Percentiles rank a stretch among this genome's conserved stretches.
phyloP scores from a whole-genome alignment of 2,329 filamentous ascomycete genomes.

The Cryoendolithus antarcticus region DNA sequence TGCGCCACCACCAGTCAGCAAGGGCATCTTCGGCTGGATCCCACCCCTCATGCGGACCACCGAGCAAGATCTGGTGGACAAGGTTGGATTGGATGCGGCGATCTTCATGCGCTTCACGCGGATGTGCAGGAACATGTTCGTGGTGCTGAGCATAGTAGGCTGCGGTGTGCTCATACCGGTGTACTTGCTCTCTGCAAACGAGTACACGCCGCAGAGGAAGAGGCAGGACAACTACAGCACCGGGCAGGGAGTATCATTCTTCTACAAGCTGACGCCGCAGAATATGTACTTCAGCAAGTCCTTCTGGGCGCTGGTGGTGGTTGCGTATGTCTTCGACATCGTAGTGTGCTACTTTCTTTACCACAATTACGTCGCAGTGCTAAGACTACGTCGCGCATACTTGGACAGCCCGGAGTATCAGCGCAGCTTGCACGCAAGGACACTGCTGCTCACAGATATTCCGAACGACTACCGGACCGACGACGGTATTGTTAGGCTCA shows the following conservation, averaged over 20 bases:
- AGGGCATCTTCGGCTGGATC: conserved; percentile 80
- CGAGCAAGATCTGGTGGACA: conserved; percentile 65
- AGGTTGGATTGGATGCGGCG: conserved; percentile 80
- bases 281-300: conserved; percentile 33
- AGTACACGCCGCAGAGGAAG: conserved; percentile 8
- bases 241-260: conserved; percentile 22
- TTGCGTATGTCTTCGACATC: conserved; percentile 56
- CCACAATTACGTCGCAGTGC: conserved; percentile 73
- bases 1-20: conserved; percentile 73
- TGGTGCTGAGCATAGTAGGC: conserved; percentile 58
- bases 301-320: conserved; percentile 48
- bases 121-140: conserved; percentile 89
- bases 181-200: conserved; percentile 37
- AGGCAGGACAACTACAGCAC: conserved; percentile 8
- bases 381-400: conserved; percentile 60
- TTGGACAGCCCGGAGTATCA: conserved; percentile 84
- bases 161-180: conserved; percentile 70
- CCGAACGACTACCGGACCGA: conserved; percentile 65
- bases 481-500: conserved; percentile 74
- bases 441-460: conserved; percentile 65
- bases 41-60: conserved; percentile 63
- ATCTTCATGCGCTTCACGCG: conserved; percentile 77
- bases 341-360: conserved; percentile 72
- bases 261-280: conserved; percentile 46
- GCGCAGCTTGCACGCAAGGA: conserved; percentile 64